These are phyloP conservation scores for Henckelia pumila DNA, from an alignment of 257 asterid species.

Conservation along the genomic window DNA sequence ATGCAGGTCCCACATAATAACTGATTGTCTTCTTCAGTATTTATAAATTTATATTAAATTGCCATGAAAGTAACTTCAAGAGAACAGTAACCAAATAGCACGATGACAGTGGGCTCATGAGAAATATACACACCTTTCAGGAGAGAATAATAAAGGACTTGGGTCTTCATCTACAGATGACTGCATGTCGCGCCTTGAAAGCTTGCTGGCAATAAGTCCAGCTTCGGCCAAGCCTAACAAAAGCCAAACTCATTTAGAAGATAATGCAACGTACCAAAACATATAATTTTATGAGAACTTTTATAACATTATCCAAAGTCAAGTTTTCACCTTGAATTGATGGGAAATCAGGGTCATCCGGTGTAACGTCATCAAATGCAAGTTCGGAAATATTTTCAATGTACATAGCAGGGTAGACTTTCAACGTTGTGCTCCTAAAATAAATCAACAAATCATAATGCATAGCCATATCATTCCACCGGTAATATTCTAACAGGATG, in stretches of 20 bases:
- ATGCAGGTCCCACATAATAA: slow-evolving; percentile 5
- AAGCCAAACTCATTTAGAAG: slow-evolving; percentile 34
- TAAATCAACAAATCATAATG: slow-evolving; percentile 23
- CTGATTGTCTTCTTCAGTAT: slow-evolving; percentile 12
- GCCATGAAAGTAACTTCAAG: slow-evolving; percentile 9
- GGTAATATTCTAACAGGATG: slow-evolving; percentile 15
- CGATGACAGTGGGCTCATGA: slow-evolving; percentile 13
- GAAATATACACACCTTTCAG: slow-evolving; percentile 62
- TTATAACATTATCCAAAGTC: slow-evolving; percentile 18
- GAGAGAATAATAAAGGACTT: slow-evolving; percentile 67
- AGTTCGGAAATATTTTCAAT: slow-evolving; percentile 91
- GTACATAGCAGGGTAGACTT: slow-evolving; percentile 99
- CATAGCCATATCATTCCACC: slow-evolving; percentile 2
- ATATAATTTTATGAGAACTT: slow-evolving; percentile 9
- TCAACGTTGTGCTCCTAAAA: slow-evolving; percentile 71
- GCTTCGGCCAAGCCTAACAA: slow-evolving; percentile 97
- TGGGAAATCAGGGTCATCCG: slow-evolving; percentile 91
- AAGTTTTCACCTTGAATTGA: slow-evolving; percentile 76
- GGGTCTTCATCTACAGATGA: slow-evolving; percentile 57
- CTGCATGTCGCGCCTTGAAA: slow-evolving; percentile 86
- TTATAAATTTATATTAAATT: not conserved
- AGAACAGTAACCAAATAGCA: slow-evolving; percentile 21
- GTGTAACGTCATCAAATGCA: slow-evolving; percentile 92
- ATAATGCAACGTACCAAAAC: slow-evolving; percentile 19
- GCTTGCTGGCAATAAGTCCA: slow-evolving; percentile 97